phyloP scores from a whole-genome alignment of 75 land plant species.

The Selaginella moellendorffii region DNA sequence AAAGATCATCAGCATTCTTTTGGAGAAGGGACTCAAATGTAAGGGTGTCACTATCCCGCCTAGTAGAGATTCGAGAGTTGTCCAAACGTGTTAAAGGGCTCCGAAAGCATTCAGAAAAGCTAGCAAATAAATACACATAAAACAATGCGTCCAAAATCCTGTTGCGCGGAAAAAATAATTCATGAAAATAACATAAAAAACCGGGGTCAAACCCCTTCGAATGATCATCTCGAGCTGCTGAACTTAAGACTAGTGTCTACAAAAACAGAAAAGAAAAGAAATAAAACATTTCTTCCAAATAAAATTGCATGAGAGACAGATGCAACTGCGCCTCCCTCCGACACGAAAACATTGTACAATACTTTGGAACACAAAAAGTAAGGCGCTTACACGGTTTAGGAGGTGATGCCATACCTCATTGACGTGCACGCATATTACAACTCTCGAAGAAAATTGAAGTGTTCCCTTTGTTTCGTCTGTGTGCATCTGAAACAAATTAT shows the following conservation, averaged over 20 bases:
- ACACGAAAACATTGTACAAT: too few species aligned
- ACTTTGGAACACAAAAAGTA: too few species aligned
- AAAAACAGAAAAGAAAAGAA: slow-evolving; percentile 6
- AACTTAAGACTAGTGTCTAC: slow-evolving; percentile 32
- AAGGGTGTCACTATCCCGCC: neutral
- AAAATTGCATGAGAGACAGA: too few species aligned
- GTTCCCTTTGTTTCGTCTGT: slow-evolving; percentile 95
- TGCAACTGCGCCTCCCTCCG: too few species aligned
- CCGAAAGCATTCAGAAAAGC: neutral
- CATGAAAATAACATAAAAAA: neutral
- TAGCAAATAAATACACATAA: too few species aligned
- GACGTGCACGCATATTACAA: slow-evolving; percentile 93
- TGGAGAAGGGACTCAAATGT: neutral
- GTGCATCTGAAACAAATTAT: slow-evolving; percentile 39
- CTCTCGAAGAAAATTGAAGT: slow-evolving; percentile 90
- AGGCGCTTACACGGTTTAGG: too few species aligned
- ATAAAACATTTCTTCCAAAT: too few species aligned
- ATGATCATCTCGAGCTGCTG: slow-evolving; percentile 19
- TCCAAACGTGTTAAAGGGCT: neutral
- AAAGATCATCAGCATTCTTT: neutral
- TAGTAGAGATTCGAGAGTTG: neutral
- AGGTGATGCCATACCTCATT: slow-evolving; percentile 82
- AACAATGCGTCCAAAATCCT: slow-evolving; percentile 10
- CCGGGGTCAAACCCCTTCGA: slow-evolving; percentile 3
- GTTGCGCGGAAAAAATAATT: slow-evolving; percentile 4